Evolutionary conservation across 306 rosid genomes (phyloP).

Genomic region (Citrullus colocynthis): DNA sequence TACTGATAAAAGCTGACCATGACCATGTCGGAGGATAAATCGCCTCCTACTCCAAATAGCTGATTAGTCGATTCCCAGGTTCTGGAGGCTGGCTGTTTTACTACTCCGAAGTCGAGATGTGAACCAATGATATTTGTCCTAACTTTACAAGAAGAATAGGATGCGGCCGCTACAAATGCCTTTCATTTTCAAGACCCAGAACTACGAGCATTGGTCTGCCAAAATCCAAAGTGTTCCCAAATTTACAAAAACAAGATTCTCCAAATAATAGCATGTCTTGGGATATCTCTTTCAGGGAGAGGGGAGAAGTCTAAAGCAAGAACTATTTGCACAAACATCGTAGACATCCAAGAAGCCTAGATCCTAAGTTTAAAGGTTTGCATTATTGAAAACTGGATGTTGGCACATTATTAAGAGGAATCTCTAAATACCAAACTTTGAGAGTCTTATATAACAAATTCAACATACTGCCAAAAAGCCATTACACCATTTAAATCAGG

Average conservation of each 20-base stretch:
- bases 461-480: not conserved
- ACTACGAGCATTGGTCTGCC: constrained; percentile 3
- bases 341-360: not conserved
- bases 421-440: not conserved
- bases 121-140: not conserved
- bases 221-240: not conserved
- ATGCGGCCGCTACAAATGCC: not conserved
- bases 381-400: not conserved
- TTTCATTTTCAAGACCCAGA: constrained; percentile 3
- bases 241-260: not conserved
- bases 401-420: not conserved
- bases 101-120: not conserved
- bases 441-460: not conserved
- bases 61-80: not conserved
- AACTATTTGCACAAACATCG: not conserved
- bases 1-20: not conserved
- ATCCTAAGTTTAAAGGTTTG: not conserved
- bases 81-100: not conserved
- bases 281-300: not conserved
- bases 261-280: not conserved
- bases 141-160: constrained; percentile 1
- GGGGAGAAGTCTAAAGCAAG: not conserved
- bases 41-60: not conserved
- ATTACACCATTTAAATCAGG: not conserved
- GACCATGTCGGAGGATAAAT: not conserved